Evolutionary conservation across 2,329 filamentous ascomycete genomes (phyloP).

Genomic region (Trichoderma endophyticum): DNA sequence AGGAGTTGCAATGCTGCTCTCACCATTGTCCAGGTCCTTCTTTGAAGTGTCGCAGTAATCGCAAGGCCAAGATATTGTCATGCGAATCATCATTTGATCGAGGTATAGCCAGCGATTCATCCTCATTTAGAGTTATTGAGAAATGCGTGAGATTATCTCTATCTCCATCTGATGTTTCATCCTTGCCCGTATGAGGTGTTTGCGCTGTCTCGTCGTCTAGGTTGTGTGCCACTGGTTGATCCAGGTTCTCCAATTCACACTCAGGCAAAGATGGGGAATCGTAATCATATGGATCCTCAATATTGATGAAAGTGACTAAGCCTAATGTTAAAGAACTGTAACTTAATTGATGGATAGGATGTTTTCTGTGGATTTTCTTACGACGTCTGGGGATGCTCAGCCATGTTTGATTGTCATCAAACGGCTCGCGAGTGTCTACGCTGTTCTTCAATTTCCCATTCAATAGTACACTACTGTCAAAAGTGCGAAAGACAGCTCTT

Average conservation of each 20-base stretch:
- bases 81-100: not conserved
- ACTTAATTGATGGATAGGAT: not conserved
- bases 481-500: not conserved
- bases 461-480: not conserved
- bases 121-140: not conserved
- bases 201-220: not conserved
- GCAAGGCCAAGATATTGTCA: not conserved
- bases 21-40: constrained; percentile 11
- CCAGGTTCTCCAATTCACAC: not conserved
- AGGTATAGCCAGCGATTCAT: not conserved
- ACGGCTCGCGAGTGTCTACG: not conserved
- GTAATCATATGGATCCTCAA: constrained; percentile 6
- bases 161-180: not conserved
- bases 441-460: not conserved
- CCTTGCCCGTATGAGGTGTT: not conserved
- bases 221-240: not conserved
- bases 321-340: not conserved
- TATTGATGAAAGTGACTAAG: constrained; percentile 1
- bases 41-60: constrained; percentile 4
- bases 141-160: not conserved
- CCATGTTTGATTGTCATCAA: not conserved
- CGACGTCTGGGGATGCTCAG: not conserved
- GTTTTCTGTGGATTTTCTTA: not conserved
- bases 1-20: too few relatives aligned
- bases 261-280: not conserved